Conservation (phyloP, 2,329 filamentous ascomycete species). For the Monosporascus sp. region DNA sequence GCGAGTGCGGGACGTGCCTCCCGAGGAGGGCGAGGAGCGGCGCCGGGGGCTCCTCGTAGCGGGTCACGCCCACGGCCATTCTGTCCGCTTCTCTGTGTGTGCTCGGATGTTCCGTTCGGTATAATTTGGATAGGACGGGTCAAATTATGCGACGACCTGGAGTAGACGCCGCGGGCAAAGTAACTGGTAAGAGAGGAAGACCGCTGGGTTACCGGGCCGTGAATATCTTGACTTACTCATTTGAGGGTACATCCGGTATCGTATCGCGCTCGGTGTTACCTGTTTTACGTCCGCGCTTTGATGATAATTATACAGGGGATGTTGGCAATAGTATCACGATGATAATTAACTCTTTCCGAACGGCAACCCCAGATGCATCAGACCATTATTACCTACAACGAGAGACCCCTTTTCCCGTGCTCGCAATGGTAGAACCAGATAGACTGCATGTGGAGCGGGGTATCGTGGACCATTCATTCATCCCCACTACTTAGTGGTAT, state of each 20-base stretch:
- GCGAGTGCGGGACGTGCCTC: conserved; percentile 50
- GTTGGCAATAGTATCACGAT: no score
- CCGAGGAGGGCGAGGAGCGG: conserved; percentile 44
- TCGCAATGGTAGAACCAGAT: not conserved
- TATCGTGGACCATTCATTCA: not conserved
- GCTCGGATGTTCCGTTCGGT: not conserved
- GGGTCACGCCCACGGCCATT: conserved; percentile 11
- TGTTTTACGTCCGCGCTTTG: no score
- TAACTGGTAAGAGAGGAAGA: not conserved
- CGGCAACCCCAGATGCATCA: no score
- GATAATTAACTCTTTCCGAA: no score
- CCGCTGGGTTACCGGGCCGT: not conserved
- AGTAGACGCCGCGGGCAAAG: not conserved
- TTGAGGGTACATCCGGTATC: not conserved
- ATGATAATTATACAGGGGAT: no score
- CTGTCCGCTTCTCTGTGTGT: not conserved
- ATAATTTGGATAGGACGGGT: not conserved
- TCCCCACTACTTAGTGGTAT: not conserved
- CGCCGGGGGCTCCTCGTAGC: conserved; percentile 26
- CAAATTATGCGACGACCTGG: not conserved
- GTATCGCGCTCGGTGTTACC: not conserved
- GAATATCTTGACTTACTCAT: not conserved
- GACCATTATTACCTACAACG: not conserved
- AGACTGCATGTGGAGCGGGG: not conserved
- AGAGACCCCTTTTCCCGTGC: not conserved